phyloP scores from a whole-genome alignment of 495 filamentous ascomycete species.

The Annulohypoxylon maeteangense region DNA sequence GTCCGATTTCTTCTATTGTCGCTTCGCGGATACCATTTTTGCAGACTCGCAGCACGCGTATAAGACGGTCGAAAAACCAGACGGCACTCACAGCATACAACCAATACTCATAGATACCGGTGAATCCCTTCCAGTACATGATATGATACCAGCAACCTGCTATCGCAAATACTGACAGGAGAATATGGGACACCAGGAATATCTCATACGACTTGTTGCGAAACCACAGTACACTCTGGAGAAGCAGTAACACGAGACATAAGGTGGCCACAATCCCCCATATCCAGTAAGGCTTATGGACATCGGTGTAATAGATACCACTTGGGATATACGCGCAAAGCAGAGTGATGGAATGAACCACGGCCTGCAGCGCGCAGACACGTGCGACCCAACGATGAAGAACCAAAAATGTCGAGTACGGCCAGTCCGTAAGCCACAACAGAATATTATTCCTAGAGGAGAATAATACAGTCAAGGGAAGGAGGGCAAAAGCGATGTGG shows the following conservation, averaged over 20 bases:
- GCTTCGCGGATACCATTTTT: conserved; percentile 45
- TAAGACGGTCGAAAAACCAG: conserved; percentile 58
- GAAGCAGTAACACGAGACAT: conserved; percentile 22
- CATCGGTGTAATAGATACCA: conserved; percentile 29
- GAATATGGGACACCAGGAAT: conserved; percentile 55
- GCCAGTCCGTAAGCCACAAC: conserved; percentile 59
- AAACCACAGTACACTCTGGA: conserved; percentile 40
- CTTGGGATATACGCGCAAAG: conserved; percentile 33
- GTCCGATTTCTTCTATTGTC: conserved; percentile 48
- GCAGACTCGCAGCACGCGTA: conserved; percentile 45
- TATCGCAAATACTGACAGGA: conserved; percentile 51
- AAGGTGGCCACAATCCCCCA: conserved; percentile 58
- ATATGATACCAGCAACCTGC: conserved; percentile 59
- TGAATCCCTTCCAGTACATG: conserved; percentile 27
- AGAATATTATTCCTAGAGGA: conserved; percentile 58
- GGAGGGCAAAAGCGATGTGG: conserved; percentile 42
- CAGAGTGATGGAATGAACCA: conserved; percentile 49
- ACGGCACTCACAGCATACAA: conserved; percentile 54
- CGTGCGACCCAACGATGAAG: conserved; percentile 62
- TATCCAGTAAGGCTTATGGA: conserved; percentile 47
- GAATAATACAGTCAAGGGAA: conserved; percentile 54
- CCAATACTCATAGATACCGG: conserved; percentile 58
- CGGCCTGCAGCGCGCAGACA: conserved; percentile 50
- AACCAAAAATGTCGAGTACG: conserved; percentile 56
- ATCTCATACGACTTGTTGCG: conserved; percentile 53